phyloP scores from a whole-genome alignment of 2,329 filamentous ascomycete species.

The Trichocomaceae sp. region DNA sequence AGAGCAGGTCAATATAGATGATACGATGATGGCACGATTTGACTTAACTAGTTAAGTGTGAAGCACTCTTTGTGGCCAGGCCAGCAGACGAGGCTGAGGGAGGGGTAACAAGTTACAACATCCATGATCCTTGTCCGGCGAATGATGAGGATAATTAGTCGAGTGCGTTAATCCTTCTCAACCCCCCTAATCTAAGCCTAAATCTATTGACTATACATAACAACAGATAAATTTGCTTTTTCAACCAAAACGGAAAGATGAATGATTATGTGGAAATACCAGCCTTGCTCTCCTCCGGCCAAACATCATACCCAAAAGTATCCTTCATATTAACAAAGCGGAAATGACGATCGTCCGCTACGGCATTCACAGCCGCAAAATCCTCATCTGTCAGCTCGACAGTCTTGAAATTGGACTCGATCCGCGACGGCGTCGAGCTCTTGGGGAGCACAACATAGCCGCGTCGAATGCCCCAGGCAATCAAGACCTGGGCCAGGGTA shows the following conservation, averaged over 20 bases:
- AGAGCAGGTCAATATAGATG: too few species aligned
- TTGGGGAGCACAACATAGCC: slow-evolving; percentile 65
- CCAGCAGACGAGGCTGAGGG: too few species aligned
- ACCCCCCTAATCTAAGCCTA: too few species aligned
- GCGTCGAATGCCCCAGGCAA: slow-evolving; percentile 59
- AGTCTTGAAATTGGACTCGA: slow-evolving; percentile 61
- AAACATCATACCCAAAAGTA: slow-evolving; percentile 67
- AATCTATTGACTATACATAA: too few species aligned
- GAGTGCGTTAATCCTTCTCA: too few species aligned
- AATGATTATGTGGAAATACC: slow-evolving; percentile 9
- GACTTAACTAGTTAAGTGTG: too few species aligned
- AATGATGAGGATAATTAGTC: too few species aligned
- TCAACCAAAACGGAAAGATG: background rate
- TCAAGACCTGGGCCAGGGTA: slow-evolving; percentile 55
- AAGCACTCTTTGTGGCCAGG: too few species aligned
- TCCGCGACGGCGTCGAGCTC: slow-evolving; percentile 60
- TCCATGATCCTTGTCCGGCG: too few species aligned
- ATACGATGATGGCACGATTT: too few species aligned
- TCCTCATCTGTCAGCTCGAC: slow-evolving; percentile 54
- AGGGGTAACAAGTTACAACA: too few species aligned
- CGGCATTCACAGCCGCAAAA: slow-evolving; percentile 54
- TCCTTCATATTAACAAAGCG: slow-evolving; percentile 80
- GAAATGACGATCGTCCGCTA: slow-evolving; percentile 59
- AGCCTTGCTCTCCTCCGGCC: slow-evolving; percentile 49
- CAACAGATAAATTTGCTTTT: background rate